Evolutionary conservation across 768 basidiomycete genomes (phyloP).

Genomic region (Boletellus ananas): DNA sequence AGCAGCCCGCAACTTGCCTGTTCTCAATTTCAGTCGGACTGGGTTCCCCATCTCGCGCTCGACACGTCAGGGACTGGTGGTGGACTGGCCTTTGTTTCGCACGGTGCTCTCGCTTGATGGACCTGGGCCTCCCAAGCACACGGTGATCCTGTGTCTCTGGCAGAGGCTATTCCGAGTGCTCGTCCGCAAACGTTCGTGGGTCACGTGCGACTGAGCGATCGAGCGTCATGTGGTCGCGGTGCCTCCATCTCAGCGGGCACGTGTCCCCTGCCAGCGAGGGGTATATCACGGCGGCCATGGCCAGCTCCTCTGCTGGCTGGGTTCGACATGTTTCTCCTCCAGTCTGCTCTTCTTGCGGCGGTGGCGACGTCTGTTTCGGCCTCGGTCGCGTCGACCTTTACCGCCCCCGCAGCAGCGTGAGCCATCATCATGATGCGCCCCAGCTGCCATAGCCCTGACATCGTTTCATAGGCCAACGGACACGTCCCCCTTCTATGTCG

Average conservation of each 20-base stretch:
- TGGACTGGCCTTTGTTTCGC: slow-evolving; percentile 36
- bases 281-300: slow-evolving; percentile 12
- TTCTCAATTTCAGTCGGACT: slow-evolving; percentile 22
- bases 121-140: too few relatives aligned
- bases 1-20: too few relatives aligned
- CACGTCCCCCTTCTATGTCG: slow-evolving; percentile 39
- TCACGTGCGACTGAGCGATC: too few relatives aligned
- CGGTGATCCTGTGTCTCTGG: too few relatives aligned
- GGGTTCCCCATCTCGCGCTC: slow-evolving; percentile 42
- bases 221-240: too few relatives aligned
- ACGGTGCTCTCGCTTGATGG: not conserved
- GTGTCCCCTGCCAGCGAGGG: too few relatives aligned
- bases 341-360: slow-evolving; percentile 14
- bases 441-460: not conserved
- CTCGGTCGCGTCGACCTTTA: slow-evolving; percentile 23
- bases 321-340: slow-evolving; percentile 11
- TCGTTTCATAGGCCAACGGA: slow-evolving; percentile 22
- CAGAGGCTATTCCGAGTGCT: too few relatives aligned
- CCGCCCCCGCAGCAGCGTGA: slow-evolving; percentile 29
- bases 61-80: slow-evolving; percentile 33
- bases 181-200: too few relatives aligned
- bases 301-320: not conserved
- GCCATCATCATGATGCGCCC: not conserved
- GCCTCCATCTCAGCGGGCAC: too few relatives aligned
- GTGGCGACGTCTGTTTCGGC: slow-evolving; percentile 20